Percentiles rank a stretch among this genome's conserved stretches.
These are phyloP conservation scores for Helminthosporium solani DNA, from an alignment of 2,329 filamentous ascomycete genomes.

Conservation along the genomic window DNA sequence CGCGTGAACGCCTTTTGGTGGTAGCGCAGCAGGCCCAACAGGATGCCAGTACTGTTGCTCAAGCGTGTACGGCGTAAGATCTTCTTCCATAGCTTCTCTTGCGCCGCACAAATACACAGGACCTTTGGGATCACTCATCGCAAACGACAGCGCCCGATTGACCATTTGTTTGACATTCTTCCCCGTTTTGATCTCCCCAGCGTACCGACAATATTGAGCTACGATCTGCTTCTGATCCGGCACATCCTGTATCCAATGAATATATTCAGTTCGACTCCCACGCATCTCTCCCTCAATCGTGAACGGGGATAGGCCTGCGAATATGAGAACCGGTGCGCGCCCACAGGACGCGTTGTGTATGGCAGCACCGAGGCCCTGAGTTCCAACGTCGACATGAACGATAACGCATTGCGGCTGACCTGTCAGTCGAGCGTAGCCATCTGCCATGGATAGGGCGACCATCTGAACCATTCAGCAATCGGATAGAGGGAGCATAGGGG, in stretches of 20 bases:
- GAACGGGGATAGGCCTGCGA: conserved; percentile 74
- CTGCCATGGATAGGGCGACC: conserved; percentile 82
- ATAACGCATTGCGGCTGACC: conserved; percentile 75
- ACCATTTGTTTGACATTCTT: conserved; percentile 88
- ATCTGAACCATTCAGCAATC: conserved; percentile 54
- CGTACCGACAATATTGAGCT: conserved; percentile 80
- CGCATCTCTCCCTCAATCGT: conserved; percentile 76
- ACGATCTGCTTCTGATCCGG: conserved; percentile 80
- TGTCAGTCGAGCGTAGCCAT: conserved; percentile 71
- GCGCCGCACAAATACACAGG: conserved; percentile 79
- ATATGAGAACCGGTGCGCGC: conserved; percentile 72
- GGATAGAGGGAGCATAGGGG: neutral
- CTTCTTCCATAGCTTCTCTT: conserved; percentile 79
- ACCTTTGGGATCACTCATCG: conserved; percentile 72
- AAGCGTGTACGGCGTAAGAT: conserved; percentile 62
- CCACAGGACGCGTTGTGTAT: conserved; percentile 78
- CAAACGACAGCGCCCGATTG: conserved; percentile 80
- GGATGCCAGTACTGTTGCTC: conserved; percentile 70
- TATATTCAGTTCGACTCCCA: conserved; percentile 73
- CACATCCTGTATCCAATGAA: conserved; percentile 84
- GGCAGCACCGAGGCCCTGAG: conserved; percentile 73
- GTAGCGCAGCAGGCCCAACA: conserved; percentile 66
- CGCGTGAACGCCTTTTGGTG: conserved; percentile 53
- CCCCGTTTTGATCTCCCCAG: conserved; percentile 79
- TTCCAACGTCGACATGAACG: conserved; percentile 79